Conservation (phyloP, 495 filamentous ascomycete species). For the Aspergillus hancockii region DNA sequence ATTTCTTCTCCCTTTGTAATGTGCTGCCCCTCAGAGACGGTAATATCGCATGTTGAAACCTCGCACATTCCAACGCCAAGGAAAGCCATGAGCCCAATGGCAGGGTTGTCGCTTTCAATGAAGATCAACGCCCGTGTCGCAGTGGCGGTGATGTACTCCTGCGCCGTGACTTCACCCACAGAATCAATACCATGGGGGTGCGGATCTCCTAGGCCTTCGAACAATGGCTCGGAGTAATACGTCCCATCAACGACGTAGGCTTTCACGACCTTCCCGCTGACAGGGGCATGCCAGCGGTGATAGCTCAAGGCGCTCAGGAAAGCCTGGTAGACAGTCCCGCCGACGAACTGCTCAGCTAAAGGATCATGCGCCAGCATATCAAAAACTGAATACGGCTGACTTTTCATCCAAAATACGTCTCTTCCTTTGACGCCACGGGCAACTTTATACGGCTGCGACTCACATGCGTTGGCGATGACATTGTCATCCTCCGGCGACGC, state of each 20-base stretch:
- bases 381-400: constrained; percentile 40
- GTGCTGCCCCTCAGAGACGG: constrained; percentile 58
- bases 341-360: constrained; percentile 53
- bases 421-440: constrained; percentile 28
- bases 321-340: constrained; percentile 66
- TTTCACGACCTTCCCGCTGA: constrained; percentile 57
- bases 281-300: constrained; percentile 70
- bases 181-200: constrained; percentile 47
- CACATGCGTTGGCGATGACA: constrained; percentile 66
- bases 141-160: constrained; percentile 56
- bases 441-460: constrained; percentile 49
- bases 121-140: constrained; percentile 64
- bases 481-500: constrained; percentile 43
- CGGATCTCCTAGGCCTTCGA: constrained; percentile 42
- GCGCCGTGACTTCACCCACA: constrained; percentile 58
- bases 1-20: constrained; percentile 46
- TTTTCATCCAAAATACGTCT: constrained; percentile 37
- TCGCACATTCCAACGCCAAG: constrained; percentile 69
- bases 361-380: constrained; percentile 63
- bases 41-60: constrained; percentile 66
- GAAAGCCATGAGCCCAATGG: constrained; percentile 63
- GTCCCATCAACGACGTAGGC: constrained; percentile 61
- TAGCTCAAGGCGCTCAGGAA: constrained; percentile 66
- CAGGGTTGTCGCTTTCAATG: constrained; percentile 63
- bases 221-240: constrained; percentile 67